These are phyloP conservation scores for Venturia effusa DNA, from an alignment of 2,329 filamentous ascomycete species.

Conservation along the genomic window DNA sequence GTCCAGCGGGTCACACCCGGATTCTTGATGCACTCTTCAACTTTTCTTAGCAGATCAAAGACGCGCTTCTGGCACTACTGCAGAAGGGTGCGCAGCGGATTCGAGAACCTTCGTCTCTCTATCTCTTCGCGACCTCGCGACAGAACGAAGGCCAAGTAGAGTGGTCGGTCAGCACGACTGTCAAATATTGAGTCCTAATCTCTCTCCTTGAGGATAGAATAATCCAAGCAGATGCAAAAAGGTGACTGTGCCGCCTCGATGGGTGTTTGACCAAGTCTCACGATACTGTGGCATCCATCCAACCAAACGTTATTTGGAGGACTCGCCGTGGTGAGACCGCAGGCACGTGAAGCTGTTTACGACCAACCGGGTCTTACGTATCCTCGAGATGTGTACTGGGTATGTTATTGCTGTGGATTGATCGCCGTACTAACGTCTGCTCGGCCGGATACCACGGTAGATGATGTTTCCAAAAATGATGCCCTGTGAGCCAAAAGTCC, in stretches of 20 bases:
- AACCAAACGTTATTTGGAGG: no score
- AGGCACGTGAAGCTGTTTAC: no score
- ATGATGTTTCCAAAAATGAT: background rate
- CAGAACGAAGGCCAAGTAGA: background rate
- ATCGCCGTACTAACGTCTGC: no score
- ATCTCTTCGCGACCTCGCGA: background rate
- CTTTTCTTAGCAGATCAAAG: background rate
- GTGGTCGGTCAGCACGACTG: background rate
- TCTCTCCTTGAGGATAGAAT: background rate
- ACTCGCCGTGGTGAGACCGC: no score
- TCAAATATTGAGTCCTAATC: background rate
- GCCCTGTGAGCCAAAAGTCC: background rate
- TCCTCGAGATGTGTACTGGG: no score
- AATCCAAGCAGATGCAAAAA: background rate
- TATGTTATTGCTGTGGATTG: no score
- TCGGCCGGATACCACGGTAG: no score
- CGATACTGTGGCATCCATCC: no score
- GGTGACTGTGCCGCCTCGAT: background rate
- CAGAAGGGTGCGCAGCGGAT: background rate
- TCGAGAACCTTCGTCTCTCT: background rate
- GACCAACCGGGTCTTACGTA: no score
- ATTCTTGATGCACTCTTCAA: background rate
- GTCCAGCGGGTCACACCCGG: background rate
- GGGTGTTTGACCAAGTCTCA: background rate
- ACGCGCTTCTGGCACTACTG: background rate